phyloP scores from a whole-genome alignment of 768 basidiomycete genomes.

The Glaciozyma martinii region DNA sequence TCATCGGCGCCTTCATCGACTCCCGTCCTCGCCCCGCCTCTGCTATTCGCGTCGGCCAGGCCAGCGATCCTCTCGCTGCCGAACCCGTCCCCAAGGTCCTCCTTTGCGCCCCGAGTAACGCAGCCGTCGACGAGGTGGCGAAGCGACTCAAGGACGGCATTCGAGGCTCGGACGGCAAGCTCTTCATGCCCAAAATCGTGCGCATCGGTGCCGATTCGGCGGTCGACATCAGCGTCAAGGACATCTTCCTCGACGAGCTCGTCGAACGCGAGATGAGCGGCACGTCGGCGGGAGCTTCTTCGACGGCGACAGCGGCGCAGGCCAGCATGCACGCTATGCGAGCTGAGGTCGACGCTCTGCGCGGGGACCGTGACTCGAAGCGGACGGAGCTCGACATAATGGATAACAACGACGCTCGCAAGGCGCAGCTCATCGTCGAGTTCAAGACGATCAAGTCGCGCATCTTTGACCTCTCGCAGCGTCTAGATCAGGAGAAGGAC shows the following conservation, averaged over 20 bases:
- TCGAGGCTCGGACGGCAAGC: constrained; percentile 49
- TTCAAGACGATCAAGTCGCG: constrained; percentile 57
- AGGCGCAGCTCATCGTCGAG: constrained; percentile 58
- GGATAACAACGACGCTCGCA: constrained; percentile 53
- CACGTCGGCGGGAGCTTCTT: constrained; percentile 39
- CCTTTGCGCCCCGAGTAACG: constrained; percentile 94
- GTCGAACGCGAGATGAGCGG: constrained; percentile 60
- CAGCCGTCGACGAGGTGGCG: constrained; percentile 94
- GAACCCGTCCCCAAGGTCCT: constrained; percentile 62
- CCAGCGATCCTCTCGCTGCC: constrained; percentile 43
- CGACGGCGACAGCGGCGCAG: constrained; percentile 45
- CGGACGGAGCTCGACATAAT: constrained; percentile 51
- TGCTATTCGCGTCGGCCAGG: constrained; percentile 48
- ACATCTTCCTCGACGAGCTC: constrained; percentile 75
- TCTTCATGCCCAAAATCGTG: constrained; percentile 65
- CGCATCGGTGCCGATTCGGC: constrained; percentile 72
- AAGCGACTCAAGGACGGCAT: constrained; percentile 74
- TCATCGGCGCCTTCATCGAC: constrained; percentile 69
- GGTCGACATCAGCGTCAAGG: constrained; percentile 69
- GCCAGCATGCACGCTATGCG: constrained; percentile 52
- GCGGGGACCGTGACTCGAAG: constrained; percentile 53
- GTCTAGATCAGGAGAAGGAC: constrained; percentile 70
- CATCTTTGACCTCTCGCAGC: constrained; percentile 55
- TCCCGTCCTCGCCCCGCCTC: constrained; percentile 21
- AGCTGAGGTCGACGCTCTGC: constrained; percentile 61